Percentiles rank a stretch among this genome's conserved stretches.
Evolutionary conservation across 805 yeast genomes (phyloP).

Genomic region (Kodamaea neixiangensis): DNA sequence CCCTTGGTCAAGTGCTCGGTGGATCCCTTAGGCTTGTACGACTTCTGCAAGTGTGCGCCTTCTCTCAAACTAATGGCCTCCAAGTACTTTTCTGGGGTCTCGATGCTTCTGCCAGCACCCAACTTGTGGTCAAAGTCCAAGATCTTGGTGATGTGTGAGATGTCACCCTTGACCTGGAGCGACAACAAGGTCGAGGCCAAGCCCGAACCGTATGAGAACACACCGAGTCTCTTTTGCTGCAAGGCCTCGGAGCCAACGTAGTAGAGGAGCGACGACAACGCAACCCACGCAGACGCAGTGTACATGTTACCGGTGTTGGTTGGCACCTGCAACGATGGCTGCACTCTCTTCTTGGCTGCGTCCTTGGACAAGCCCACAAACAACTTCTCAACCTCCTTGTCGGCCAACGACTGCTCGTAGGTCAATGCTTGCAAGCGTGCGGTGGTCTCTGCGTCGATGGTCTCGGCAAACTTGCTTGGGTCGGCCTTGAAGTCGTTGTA

Average conservation of each 20-base stretch:
- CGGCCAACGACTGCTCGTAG: constrained; percentile 78
- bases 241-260: constrained; percentile 73
- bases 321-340: constrained; percentile 81
- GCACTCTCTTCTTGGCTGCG: constrained; percentile 64
- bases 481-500: constrained; percentile 83
- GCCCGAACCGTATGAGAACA: constrained; percentile 98
- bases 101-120: constrained; percentile 57
- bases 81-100: constrained; percentile 80
- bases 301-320: constrained; percentile 98
- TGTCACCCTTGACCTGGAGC: constrained; percentile 77
- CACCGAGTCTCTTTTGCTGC: constrained; percentile 82
- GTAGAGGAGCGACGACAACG: constrained; percentile 78
- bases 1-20: constrained; percentile 72
- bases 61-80: constrained; percentile 84
- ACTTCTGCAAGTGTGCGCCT: constrained; percentile 79
- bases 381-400: constrained; percentile 79
- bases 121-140: constrained; percentile 72
- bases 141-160: constrained; percentile 60
- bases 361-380: constrained; percentile 79
- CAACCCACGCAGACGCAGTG: constrained; percentile 90
- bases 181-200: constrained; percentile 90
- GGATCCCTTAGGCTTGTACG: constrained; percentile 76
- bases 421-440: constrained; percentile 52
- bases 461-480: constrained; percentile 54
- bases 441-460: constrained; percentile 52